These are phyloP conservation scores for Quillaja saponaria DNA, from an alignment of 306 rosid species.

Conservation along the genomic window DNA sequence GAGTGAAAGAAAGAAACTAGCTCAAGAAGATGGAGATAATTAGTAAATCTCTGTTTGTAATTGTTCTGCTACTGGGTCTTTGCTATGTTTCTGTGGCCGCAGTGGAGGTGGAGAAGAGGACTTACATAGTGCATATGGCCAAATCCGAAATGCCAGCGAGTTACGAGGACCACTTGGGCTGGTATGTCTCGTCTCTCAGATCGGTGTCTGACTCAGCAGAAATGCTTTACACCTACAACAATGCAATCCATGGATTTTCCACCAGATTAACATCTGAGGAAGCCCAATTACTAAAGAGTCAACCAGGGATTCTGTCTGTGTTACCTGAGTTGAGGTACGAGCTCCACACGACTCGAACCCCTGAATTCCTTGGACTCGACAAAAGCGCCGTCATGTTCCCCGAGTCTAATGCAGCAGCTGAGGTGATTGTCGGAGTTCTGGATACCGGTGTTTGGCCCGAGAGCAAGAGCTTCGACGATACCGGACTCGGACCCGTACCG, in stretches of 20 bases:
- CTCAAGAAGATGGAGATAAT: constrained; percentile 20
- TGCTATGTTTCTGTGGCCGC: constrained; percentile 35
- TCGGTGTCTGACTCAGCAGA: constrained; percentile 59
- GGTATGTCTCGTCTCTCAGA: constrained; percentile 69
- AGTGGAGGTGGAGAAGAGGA: constrained; percentile 17
- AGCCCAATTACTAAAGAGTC: constrained; percentile 41
- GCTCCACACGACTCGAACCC: constrained; percentile 80
- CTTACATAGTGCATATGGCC: constrained; percentile 71
- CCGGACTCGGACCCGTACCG: constrained; percentile 66
- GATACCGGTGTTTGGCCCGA: constrained; percentile 91
- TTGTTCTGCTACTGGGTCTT: constrained; percentile 19
- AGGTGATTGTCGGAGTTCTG: constrained; percentile 56
- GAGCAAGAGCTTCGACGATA: constrained; percentile 79
- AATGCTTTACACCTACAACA: constrained; percentile 64
- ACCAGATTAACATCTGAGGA: constrained; percentile 55
- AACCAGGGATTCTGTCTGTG: constrained; percentile 58
- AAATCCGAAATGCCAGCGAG: constrained; percentile 63
- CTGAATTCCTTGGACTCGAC: constrained; percentile 71
- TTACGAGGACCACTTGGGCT: constrained; percentile 53
- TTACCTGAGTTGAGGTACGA: constrained; percentile 53
- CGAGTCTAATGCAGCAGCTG: constrained; percentile 31
- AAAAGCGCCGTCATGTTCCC: constrained; percentile 26
- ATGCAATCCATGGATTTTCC: constrained; percentile 73
- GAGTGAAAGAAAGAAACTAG: not conserved
- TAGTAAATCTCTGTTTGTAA: not conserved